Base-by-base conservation (phyloP, 75 land plant species). In the Picea glauca region DNA sequence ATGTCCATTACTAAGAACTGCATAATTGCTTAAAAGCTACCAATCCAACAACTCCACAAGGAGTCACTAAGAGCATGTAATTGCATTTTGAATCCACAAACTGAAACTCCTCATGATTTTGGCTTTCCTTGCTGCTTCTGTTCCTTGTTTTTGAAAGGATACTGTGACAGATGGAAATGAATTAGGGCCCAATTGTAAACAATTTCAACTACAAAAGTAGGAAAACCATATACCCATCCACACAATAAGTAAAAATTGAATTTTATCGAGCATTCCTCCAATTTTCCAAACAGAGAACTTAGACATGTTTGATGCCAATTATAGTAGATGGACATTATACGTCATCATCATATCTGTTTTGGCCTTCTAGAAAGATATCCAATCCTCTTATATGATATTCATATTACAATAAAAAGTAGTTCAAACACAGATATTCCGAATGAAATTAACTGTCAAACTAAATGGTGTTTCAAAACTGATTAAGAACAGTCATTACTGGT, bases 81-180 rank as follows among this genome's bases (percentile, higher is more conserved):
- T 18, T 4, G 6, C 20, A 23, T 66, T 32, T 66, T 33, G 5
- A 33, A 33, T 15, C 40, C 0, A 66, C 14, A 17, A 32, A 32
- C 70, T 32, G 20, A 17, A 15, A 33, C 21, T 33, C 70, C 0
- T 66, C 40, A 66, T 66, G 70, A 33, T 66, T 66, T 66, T 66
- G 40, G 70, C 20, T 33, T 66, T 33, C 35, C 40, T 66, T 66
- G 18, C 70, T 66, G 20, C 14, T 66, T 32, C 6, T 15, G 40
- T 66, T 33, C 40, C 40, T 66, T 66, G 70, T 66, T 4, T 18
- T 66, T 66, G 40, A 66, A 66, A 66, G 38, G 70, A 33, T 66
- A 15, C 40, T 33, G 38, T 33, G 13, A 66, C 40, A 66, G 17
- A 66, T 15, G 70, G 20, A 66, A 66, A 66, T 66, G 70, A 38